Evolutionary conservation across 495 filamentous ascomycete genomes (phyloP), one percentile per base, ranked within the genome.

Genomic region (Podospora australis): DNA sequence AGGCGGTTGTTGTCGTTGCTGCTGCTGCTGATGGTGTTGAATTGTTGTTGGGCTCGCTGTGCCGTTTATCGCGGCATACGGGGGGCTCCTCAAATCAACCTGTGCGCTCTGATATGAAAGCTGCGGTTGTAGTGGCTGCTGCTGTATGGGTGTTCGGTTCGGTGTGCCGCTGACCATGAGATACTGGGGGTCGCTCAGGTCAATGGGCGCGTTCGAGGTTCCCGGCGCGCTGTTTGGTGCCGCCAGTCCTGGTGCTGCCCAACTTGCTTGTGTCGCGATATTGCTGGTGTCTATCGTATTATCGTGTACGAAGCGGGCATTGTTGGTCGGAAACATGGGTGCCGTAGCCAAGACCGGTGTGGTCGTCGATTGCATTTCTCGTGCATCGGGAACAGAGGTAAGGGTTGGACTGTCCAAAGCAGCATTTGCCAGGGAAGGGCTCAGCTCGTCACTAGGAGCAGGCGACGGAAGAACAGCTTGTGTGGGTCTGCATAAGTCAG

Each of bases 401-500:
- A 49, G 24, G n/a, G 59, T 62, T 20, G 58, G 65, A 25, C 60
- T 69, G 41, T 59, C 59, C 34, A 44, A 52, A 14, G 48, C n/a
- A n/a, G n/a, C 24, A 39, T 53, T 64, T 8, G 61, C 58, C 8
- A 62, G 32, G 42, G 53, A 60, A 24, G 71, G 72, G 50, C 70
- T 77, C 16, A 67, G 67, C 41, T 78, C 78, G 50, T 78, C 71
- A 57, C 73, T 81, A 3, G 75, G 72, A 14, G 75, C 70, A 32
- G 79, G 78, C 11, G 79, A 80, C 1, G 72, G 79, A 34, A 79
- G 67, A 20, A 77, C 58, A 30, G 38, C 35, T 36, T 46, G 54
- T 26, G 22, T 13, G 21, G 40, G 40, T 25, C 40, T 43, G 22
- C 28, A 6, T 14, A 9, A 14, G 23, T 43, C 13, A 21, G 38